Base-by-base conservation (phyloP, 495 filamentous ascomycete species). In the Cercophora sp. region DNA sequence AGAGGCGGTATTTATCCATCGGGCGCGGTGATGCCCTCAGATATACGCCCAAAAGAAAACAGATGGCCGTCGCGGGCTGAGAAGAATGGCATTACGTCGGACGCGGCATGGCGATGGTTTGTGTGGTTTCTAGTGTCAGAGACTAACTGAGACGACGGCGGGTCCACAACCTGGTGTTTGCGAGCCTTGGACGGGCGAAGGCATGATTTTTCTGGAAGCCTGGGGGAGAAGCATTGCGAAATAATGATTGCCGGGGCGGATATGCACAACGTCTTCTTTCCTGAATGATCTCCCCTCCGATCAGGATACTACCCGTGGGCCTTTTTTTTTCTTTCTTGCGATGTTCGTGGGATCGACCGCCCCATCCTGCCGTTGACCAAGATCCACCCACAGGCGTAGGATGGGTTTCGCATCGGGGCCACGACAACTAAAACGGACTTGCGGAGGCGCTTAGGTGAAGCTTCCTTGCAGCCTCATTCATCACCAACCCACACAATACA, bases 401-500 rank as follows among this genome's bases (percentile, higher is more conserved):
- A n/a, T n/a, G n/a, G n/a, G n/a, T n/a, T n/a, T n/a, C n/a, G n/a
- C n/a, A n/a, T n/a, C n/a, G n/a, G n/a, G n/a, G n/a, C n/a, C n/a
- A n/a, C n/a, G n/a, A n/a, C n/a, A n/a, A n/a, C n/a, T n/a, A n/a
- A n/a, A n/a, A n/a, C n/a, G n/a, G n/a, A n/a, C n/a, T n/a, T n/a
- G n/a, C n/a, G n/a, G n/a, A n/a, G 5, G 3, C 8, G 6, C 10
- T 20, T 8, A 24, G 44, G 44, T 32, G 34, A 27, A 25, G 44
- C 44, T 47, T 47, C 44, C 44, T 47, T 47, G 26, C 44, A 47
- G 44, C 44, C 44, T 47, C 44, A n/a, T n/a, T 47, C 44, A 47
- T 27, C 44, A 34, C 25, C 44, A 34, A 34, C 44, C 6, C 8
- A 19, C 16, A 13, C 22, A 9, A 31, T 32, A 16, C 40, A 39